phyloP scores from a whole-genome alignment of 768 basidiomycete genomes.

The Galerina marginata region DNA sequence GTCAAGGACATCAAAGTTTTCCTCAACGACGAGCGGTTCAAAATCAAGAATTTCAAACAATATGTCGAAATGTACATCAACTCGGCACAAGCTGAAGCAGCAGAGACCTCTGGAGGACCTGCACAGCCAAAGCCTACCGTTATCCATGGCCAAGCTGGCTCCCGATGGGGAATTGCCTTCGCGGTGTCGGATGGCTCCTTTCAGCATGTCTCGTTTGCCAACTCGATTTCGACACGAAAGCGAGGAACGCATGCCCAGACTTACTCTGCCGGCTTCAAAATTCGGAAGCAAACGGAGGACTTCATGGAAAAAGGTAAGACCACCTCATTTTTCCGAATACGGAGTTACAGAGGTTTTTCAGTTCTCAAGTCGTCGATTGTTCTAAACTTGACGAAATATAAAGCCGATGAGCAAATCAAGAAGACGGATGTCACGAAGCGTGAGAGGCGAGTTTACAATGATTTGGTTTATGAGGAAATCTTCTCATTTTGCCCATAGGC shows the following conservation, averaged over 20 bases:
- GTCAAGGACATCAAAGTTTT: constrained; percentile 92
- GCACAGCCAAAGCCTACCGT: constrained; percentile 76
- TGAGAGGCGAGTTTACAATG: constrained; percentile 59
- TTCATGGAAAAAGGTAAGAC: constrained; percentile 92
- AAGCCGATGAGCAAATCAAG: constrained; percentile 94
- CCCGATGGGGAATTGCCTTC: constrained; percentile 95
- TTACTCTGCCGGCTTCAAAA: constrained; percentile 86
- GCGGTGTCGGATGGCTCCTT: constrained; percentile 91
- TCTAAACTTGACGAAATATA: constrained; percentile 95
- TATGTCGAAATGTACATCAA: constrained; percentile 94
- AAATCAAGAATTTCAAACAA: constrained; percentile 94
- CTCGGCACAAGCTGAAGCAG: constrained; percentile 72
- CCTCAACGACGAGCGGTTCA: constrained; percentile 89
- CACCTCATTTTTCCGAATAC: not conserved
- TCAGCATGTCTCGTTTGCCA: constrained; percentile 96
- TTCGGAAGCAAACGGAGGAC: constrained; percentile 93
- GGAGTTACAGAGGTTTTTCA: constrained; percentile 4
- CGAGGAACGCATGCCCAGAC: constrained; percentile 95
- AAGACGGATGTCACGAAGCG: constrained; percentile 94
- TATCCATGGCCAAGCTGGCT: constrained; percentile 79
- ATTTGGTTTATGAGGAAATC: not conserved
- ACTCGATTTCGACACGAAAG: constrained; percentile 95
- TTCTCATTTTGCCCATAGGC: constrained; percentile 45
- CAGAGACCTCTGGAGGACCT: constrained; percentile 78
- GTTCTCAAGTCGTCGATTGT: constrained; percentile 90